Evolutionary conservation across 2,329 filamentous ascomycete genomes (phyloP), one percentile per base, ranked within the genome.

Genomic region (Exophiala viscosa): DNA sequence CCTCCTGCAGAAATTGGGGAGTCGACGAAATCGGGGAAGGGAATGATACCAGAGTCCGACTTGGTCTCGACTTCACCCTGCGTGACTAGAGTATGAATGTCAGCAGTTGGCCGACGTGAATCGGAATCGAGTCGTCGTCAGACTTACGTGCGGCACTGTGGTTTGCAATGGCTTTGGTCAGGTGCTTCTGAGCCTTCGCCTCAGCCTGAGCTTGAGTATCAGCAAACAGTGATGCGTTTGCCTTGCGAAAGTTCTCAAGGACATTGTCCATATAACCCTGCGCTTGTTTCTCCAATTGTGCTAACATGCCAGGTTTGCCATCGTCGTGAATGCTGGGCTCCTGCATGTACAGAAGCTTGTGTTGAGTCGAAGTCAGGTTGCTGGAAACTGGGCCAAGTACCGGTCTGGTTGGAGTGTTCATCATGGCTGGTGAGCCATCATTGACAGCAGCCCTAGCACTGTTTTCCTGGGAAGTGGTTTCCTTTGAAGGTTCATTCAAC

Each of bases 221-320:
- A 20, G 40, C 18, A 18, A 49, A 20, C 39, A 38, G 43, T 4
- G 23, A 17, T 39, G 31, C 46, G 4, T 43, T 36, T 17, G 28
- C 4, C 33, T 34, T 39, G 36, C 50, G 50, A 34, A 58, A 55
- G 11, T 45, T 34, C 13, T 42, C 57, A 41, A 60, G 23, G n/a
- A 54, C 48, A 10, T 45, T 50, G 17, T 60, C 47, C 45, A 57
- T 54, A 40, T 58, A 60, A 13, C 35, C 31, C n/a, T 42, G 9
- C 7, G 49, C 35, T 23, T 44, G 20, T 28, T 52, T 46, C 15
- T 17, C 32, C 15, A 53, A 20, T 20, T 50, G 23, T 6, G 31
- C 38, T 2, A 46, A 20, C 14, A 36, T 49, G 5, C 6, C 13
- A 17, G 28, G 18, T 7, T 39, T 50, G 6, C 34, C 34, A 9